These are phyloP conservation scores for Colletotrichum tabaci DNA, from an alignment of 2,329 filamentous ascomycete genomes.

Conservation along the genomic window DNA sequence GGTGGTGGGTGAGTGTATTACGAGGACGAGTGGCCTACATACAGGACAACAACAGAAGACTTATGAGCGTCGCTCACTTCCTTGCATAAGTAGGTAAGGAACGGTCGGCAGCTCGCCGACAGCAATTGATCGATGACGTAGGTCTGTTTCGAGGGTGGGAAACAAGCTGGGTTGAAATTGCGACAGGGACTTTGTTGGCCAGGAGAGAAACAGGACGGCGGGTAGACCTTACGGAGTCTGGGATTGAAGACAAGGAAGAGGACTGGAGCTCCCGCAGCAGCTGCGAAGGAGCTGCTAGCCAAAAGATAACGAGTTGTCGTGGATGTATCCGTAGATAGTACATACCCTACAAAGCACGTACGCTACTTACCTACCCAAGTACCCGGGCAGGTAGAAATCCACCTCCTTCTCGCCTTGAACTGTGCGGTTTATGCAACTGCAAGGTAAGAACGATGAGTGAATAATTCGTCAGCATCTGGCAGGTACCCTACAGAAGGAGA, in stretches of 20 bases:
- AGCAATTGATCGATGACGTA: constrained; percentile 37
- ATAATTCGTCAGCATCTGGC: not conserved
- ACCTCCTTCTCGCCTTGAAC: not conserved
- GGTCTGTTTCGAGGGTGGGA: constrained; percentile 37
- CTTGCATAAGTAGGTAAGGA: not conserved
- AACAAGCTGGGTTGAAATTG: constrained; percentile 26
- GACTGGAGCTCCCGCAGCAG: not conserved
- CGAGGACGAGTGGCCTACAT: not conserved
- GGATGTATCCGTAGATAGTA: not conserved
- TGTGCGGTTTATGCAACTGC: constrained; percentile 1
- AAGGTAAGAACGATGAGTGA: not conserved
- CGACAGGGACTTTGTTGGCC: constrained; percentile 6
- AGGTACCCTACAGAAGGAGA: not conserved
- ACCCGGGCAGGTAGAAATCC: too few relatives aligned
- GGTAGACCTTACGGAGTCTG: not conserved
- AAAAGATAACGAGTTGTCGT: constrained; percentile 5
- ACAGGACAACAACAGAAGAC: constrained; percentile 10
- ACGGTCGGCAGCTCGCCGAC: constrained; percentile 11
- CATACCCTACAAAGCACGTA: too few relatives aligned
- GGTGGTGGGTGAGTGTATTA: not conserved
- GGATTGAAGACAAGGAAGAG: constrained; percentile 1
- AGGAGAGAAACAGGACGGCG: constrained; percentile 6
- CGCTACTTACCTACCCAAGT: too few relatives aligned
- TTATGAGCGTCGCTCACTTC: constrained; percentile 1
- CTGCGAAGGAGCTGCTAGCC: not conserved